Evolutionary conservation across 495 filamentous ascomycete species (phyloP).

Genomic region (Penicillium silybi): DNA sequence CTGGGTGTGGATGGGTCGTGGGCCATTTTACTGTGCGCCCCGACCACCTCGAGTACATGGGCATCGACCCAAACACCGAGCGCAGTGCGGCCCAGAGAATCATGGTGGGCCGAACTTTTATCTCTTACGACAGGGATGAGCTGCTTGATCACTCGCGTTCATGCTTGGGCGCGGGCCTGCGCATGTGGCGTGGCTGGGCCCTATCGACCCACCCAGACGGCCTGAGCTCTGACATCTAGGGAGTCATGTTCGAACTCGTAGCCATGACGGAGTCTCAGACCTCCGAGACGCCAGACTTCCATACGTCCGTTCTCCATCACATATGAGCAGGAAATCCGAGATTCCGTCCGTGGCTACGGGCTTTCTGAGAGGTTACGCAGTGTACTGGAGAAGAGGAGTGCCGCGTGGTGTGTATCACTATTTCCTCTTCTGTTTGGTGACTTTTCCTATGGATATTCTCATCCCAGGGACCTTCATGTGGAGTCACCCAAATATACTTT

Average conservation of each 20-base stretch:
- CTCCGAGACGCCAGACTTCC: background rate
- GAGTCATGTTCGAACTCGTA: background rate
- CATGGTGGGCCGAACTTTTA: background rate
- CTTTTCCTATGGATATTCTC: too few species aligned
- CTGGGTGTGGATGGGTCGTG: background rate
- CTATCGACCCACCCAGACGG: background rate
- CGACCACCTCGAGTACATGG: background rate
- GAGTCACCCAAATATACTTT: too few species aligned
- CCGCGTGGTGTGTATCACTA: too few species aligned
- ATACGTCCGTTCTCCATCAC: background rate
- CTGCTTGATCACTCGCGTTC: background rate
- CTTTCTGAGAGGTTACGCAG: too few species aligned
- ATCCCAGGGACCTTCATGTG: too few species aligned
- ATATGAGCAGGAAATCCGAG: background rate
- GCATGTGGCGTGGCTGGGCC: background rate
- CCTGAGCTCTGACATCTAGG: background rate
- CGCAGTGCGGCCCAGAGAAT: too few species aligned
- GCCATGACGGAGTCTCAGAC: background rate
- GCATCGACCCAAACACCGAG: background rate
- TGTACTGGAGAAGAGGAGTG: too few species aligned
- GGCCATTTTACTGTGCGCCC: background rate
- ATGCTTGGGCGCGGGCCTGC: background rate
- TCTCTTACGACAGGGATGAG: background rate
- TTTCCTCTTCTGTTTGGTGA: too few species aligned
- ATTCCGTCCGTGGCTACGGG: too few species aligned